Conservation (phyloP, 495 filamentous ascomycete species). For the Annulohypoxylon maeteangense region DNA sequence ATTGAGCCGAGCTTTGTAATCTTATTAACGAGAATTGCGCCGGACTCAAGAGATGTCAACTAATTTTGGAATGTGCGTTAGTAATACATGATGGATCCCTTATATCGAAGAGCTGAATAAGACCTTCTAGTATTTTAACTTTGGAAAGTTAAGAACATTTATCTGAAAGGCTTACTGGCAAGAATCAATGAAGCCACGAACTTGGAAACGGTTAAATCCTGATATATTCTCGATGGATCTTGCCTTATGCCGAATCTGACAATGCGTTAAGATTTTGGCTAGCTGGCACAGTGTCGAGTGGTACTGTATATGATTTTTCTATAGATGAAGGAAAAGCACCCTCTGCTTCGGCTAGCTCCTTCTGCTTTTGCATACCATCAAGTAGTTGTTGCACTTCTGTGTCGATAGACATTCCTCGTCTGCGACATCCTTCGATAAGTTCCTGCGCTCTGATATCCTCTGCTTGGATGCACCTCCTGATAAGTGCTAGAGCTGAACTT, state of each 20-base stretch:
- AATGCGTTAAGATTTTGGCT: background rate
- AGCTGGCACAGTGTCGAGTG: background rate
- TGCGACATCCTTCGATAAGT: slow-evolving; percentile 52
- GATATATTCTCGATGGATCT: background rate
- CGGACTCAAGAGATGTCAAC: background rate
- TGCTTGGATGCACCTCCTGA: slow-evolving; percentile 53
- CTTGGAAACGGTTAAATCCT: background rate
- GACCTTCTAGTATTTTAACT: no score
- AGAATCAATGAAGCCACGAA: background rate
- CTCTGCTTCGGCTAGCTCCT: background rate
- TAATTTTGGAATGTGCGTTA: background rate
- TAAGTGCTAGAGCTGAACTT: slow-evolving; percentile 50
- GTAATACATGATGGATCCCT: background rate
- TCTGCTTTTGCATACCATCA: slow-evolving; percentile 16
- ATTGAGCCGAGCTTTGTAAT: slow-evolving; percentile 31
- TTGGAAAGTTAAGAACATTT: no score
- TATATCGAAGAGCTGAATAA: background rate
- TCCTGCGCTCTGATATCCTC: slow-evolving; percentile 58
- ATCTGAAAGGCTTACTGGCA: no score
- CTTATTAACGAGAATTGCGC: background rate
- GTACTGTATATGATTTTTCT: background rate
- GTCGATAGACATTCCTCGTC: slow-evolving; percentile 43
- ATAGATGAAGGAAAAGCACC: background rate
- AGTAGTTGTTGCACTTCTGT: slow-evolving; percentile 36
- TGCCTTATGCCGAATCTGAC: slow-evolving; percentile 15